These are phyloP conservation scores for Leccinum uliginosum DNA, from an alignment of 768 basidiomycete genomes.

Conservation along the genomic window DNA sequence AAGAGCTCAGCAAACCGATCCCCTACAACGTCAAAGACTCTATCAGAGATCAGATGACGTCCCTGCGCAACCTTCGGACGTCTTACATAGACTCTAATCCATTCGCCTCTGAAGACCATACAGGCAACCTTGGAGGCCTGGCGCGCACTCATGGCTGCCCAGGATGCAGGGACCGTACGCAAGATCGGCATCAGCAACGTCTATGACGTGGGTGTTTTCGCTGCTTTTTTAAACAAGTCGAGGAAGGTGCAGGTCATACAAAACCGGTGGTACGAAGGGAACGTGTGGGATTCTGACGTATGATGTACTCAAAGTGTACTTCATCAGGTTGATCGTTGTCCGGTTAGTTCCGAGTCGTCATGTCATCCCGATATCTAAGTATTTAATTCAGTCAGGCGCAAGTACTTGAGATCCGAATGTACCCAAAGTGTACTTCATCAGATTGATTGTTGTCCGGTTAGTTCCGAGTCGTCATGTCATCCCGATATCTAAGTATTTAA, in stretches of 20 bases:
- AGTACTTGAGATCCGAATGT: no score
- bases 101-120: conserved; percentile 62
- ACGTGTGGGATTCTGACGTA: conserved; percentile 68
- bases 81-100: conserved; percentile 74
- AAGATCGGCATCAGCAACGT: conserved; percentile 75
- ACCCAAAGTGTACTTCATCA: no score
- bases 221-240: conserved; percentile 48
- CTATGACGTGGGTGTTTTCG: conserved; percentile 58
- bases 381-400: no score
- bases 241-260: conserved; percentile 72
- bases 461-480: no score
- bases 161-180: conserved; percentile 59
- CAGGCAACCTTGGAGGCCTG: conserved; percentile 68
- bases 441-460: no score
- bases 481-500: no score
- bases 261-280: conserved; percentile 82
- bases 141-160: conserved; percentile 53
- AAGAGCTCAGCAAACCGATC: conserved; percentile 63
- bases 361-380: no score
- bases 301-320: no score
- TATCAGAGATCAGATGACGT: conserved; percentile 56
- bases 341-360: no score
- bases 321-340: no score
- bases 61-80: conserved; percentile 65
- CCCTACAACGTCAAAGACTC: conserved; percentile 61